These are phyloP conservation scores for Boletus bicolor DNA, from an alignment of 768 basidiomycete species.

Conservation along the genomic window DNA sequence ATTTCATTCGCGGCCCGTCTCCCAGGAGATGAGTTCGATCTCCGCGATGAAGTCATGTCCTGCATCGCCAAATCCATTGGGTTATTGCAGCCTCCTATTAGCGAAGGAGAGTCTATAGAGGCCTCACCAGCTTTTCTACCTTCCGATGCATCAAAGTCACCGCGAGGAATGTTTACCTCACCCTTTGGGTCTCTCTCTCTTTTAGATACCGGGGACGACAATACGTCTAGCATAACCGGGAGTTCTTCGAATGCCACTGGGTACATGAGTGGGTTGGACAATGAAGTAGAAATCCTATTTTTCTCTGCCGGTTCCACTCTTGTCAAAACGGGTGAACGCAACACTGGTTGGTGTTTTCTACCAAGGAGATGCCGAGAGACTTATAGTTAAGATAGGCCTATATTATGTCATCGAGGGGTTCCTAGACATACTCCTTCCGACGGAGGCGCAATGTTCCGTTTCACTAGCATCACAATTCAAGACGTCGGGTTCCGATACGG, in stretches of 20 bases:
- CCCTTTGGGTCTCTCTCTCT: constrained; percentile 75
- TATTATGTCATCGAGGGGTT: constrained; percentile 97
- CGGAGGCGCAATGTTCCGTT: constrained; percentile 11
- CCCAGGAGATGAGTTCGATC: constrained; percentile 76
- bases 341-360: constrained; percentile 57
- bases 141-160: constrained; percentile 36
- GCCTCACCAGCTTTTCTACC: constrained; percentile 63
- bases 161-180: constrained; percentile 46
- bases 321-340: constrained; percentile 85
- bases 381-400: constrained; percentile 46
- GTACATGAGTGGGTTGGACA: constrained; percentile 83
- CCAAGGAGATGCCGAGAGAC: neutral
- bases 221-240: constrained; percentile 59
- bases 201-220: constrained; percentile 68
- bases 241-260: constrained; percentile 48
- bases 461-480: constrained; percentile 17
- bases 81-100: constrained; percentile 80
- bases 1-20: constrained; percentile 22
- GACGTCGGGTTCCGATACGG: constrained; percentile 31
- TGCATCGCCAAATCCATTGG: constrained; percentile 98
- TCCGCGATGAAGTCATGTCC: constrained; percentile 96
- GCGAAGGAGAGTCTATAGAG: constrained; percentile 61
- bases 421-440: constrained; percentile 82
- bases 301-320: constrained; percentile 84
- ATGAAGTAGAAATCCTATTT: constrained; percentile 94